Evolutionary conservation across 169 alveolate genomes (phyloP).

Genomic region (Plasmodium malariae): DNA sequence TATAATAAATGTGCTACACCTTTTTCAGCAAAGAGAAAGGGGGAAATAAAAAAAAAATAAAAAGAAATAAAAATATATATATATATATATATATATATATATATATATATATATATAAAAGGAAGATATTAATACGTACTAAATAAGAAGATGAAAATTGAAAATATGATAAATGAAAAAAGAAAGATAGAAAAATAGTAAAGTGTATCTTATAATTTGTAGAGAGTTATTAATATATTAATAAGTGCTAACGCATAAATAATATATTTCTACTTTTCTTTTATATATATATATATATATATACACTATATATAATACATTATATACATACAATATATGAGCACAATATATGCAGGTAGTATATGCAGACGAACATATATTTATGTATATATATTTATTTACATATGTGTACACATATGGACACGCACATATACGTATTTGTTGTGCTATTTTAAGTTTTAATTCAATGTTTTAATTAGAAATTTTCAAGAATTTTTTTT

Average conservation of each 20-base stretch:
- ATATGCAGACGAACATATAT: too few species aligned
- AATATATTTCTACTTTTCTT: background rate
- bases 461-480: constrained; percentile 57
- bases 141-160: background rate
- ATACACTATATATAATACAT: background rate
- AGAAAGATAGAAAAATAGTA: constrained; percentile 2
- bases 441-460: constrained; percentile 58
- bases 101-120: too few species aligned
- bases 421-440: constrained; percentile 2
- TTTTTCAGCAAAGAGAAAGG: constrained; percentile 4
- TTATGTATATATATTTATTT: background rate
- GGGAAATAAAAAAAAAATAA: constrained; percentile 11
- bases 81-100: background rate
- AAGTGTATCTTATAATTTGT: constrained; percentile 14
- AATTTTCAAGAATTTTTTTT: constrained; percentile 40
- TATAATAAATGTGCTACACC: constrained; percentile 28
- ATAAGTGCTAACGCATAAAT: background rate
- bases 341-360: too few species aligned
- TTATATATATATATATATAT: background rate
- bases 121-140: too few species aligned
- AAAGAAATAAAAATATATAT: constrained; percentile 2
- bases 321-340: background rate
- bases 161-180: background rate
- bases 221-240: background rate
- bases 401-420: background rate